Base-by-base conservation (phyloP, 257 asterid species). In the Phtheirospermum japonicum region DNA sequence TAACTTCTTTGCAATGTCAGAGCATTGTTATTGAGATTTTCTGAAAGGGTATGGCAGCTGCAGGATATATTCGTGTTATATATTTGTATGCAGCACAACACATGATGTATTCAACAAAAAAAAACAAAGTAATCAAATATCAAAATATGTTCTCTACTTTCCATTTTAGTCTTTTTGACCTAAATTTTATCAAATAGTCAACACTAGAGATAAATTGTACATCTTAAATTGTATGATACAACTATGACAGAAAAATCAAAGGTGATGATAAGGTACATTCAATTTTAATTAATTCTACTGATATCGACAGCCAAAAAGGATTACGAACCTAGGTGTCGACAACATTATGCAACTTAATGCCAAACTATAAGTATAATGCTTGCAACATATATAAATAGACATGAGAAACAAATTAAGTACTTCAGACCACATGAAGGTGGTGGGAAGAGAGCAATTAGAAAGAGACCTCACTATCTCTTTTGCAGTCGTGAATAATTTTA, bases 381-480 rank as follows among this genome's bases (percentile, higher is more conserved):
- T 89, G 90, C 77, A 77, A 68, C 53, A 73, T 36, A 70, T 46
- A 68, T 61, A 72, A 63, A 71, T 57, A 74, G 45, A 17, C 57
- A 40, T 65, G 51, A 57, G 59, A 37, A n/a, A 67, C 64, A 55
- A 76, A 60, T 68, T 34, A 71, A 11, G 57, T 48, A 56, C 45
- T 65, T 66, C 54, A 7, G 42, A 30, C 55, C 37, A 75, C 42
- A 64, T 43, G 57, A 46, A 76, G 61, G 37, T 62, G 11, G 60
- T 61, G 74, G 59, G 60, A 65, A 73, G 66, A 60, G 62, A 63
- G 64, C 64, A 74, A n/a, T n/a, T 64, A 77, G 63, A 71, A 75
- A 81, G 85, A 79, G 84, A 92, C 99, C 99, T 92, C 99, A 68
- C 99, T 89, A 82, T 92, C 99, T 68, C 97, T 83, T 82, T 92